These are phyloP conservation scores for Pichia insulana DNA, from an alignment of 805 yeast species.

Conservation along the genomic window DNA sequence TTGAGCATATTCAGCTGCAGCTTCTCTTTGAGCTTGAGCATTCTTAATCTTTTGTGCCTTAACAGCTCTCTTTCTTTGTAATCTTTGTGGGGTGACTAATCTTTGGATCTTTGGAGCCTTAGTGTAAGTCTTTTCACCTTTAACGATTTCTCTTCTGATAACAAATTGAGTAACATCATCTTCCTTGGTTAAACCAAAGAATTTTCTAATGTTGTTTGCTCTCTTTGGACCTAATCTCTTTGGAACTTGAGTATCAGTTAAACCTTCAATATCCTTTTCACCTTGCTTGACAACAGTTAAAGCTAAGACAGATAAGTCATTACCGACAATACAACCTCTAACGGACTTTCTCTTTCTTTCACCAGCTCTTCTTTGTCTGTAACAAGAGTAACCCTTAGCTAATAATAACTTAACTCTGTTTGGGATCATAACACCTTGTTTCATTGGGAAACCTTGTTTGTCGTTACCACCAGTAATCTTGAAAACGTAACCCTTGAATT, in stretches of 20 bases:
- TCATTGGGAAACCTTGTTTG: constrained; percentile 99
- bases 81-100: constrained; percentile 96
- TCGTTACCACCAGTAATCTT: constrained; percentile 99
- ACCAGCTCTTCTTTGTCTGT: constrained; percentile 99
- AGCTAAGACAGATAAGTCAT: constrained; percentile 93
- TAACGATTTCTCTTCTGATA: constrained; percentile 95
- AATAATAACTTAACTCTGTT: constrained; percentile 96
- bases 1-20: constrained; percentile 99
- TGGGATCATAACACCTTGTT: constrained; percentile 99
- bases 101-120: constrained; percentile 99
- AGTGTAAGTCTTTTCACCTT: constrained; percentile 97
- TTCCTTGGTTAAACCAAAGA: constrained; percentile 95
- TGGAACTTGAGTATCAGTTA: constrained; percentile 90
- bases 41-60: constrained; percentile 88
- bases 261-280: constrained; percentile 90
- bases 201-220: constrained; percentile 99
- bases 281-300: constrained; percentile 95
- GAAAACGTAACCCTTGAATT: constrained; percentile 98
- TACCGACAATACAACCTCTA: constrained; percentile 98
- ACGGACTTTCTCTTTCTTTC: constrained; percentile 99
- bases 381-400: constrained; percentile 92
- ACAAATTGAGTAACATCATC: constrained; percentile 88
- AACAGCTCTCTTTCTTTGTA: constrained; percentile 98
- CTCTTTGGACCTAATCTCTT: constrained; percentile 99
- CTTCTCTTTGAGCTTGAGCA: constrained; percentile 99